Base-by-base conservation (phyloP, 2,329 filamentous ascomycete genomes). In the Daldinia sp. region DNA sequence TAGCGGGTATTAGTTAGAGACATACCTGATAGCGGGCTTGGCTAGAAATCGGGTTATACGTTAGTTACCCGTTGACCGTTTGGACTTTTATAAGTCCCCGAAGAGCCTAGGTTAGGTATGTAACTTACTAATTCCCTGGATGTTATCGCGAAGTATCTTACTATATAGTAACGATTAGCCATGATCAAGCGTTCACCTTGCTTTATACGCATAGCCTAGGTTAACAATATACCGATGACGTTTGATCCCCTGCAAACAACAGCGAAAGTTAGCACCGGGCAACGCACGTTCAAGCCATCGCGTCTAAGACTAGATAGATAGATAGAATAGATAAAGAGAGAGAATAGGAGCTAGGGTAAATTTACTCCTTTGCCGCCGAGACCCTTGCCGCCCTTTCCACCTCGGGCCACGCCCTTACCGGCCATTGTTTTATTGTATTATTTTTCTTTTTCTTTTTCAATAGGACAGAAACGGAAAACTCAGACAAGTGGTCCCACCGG, bases 21-120 rank as follows among this genome's bases (percentile, higher is more conserved):
- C 35, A 13, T 39, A 88, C 86, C 86, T 79, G 56, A 88, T 88
- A 13, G 82, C 85, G 4, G 82, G 82, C 69, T 88, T 88, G 1
- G 86, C 87, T 87, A 61, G 42, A 61, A 42, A 28, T 63, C 59
- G 28, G 56, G 35, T 74, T 63, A 50, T 4, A 66, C 23, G 60
- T 74, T 70, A 76, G 72, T 46, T 23, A 53, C 44, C 23, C n/a
- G 35, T 44, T 26, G 51, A 51, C 53, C 30, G 7, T 37, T 63
- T 60, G 50, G 37, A 41, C 26, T 23, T 26, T 12, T 33, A 15
- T 30, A 51, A n/a, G 15, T 53, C 28, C 4, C 18, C 3, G 35
- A 41, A 12, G 53, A 41, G 12, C 15, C 12, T 53, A 18, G 4
- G 6, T 18, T 35, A 33, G 30, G 48, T 13, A 37, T n/a, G 53